These are phyloP conservation scores for Aspergillus viridinutans DNA, from an alignment of 2,329 filamentous ascomycete genomes.

Conservation along the genomic window DNA sequence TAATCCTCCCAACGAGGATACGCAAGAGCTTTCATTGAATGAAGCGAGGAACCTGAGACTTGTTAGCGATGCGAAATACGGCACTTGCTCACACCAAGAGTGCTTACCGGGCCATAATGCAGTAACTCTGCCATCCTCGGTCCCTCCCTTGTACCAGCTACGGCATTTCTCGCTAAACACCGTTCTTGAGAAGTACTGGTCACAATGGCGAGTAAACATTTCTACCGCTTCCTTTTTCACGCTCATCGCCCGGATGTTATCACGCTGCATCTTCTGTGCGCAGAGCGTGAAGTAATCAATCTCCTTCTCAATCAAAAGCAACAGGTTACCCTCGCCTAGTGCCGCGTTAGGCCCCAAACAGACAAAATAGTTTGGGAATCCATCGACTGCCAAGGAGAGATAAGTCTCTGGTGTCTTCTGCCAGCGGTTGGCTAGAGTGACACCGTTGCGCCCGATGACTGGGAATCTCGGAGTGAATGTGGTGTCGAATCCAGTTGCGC, in stretches of 20 bases:
- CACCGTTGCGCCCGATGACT: constrained; percentile 28
- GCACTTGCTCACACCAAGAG: background rate
- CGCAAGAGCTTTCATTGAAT: constrained; percentile 32
- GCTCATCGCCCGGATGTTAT: constrained; percentile 30
- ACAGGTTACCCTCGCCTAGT: constrained; percentile 31
- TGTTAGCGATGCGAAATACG: constrained; percentile 1
- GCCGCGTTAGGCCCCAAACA: constrained; percentile 31
- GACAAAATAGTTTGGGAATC: constrained; percentile 34
- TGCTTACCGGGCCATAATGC: constrained; percentile 34
- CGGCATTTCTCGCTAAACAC: constrained; percentile 34
- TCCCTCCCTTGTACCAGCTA: constrained; percentile 38
- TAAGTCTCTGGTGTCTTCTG: constrained; percentile 33
- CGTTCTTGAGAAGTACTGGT: constrained; percentile 32
- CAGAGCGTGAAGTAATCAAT: constrained; percentile 33
- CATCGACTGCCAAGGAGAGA: constrained; percentile 30
- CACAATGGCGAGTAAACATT: constrained; percentile 27
- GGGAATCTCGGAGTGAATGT: constrained; percentile 32
- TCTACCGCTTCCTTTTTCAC: constrained; percentile 24
- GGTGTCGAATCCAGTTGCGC: constrained; percentile 38
- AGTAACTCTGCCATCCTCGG: constrained; percentile 26
- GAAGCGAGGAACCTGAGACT: constrained; percentile 30
- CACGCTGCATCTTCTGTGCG: constrained; percentile 33
- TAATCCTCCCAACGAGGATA: constrained; percentile 39
- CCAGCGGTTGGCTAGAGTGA: constrained; percentile 27
- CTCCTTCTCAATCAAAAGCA: constrained; percentile 30